A percentile compares a stretch with the other conserved stretches of the same genome.
These are phyloP conservation scores for Plicaturopsis crispa DNA, from an alignment of 768 basidiomycete genomes.

Conservation along the genomic window DNA sequence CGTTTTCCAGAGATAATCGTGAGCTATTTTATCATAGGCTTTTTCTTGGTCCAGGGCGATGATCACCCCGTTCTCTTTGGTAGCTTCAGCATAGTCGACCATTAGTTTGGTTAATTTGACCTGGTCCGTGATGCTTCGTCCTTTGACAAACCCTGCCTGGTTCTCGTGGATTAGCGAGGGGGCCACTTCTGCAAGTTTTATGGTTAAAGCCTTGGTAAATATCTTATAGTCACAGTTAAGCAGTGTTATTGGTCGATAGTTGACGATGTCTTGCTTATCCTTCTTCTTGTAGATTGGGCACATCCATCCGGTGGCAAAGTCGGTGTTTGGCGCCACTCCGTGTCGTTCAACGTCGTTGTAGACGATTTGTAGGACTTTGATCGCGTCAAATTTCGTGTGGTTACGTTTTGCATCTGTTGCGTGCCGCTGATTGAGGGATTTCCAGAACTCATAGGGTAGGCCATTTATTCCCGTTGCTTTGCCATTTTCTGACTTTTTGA, in stretches of 20 bases:
- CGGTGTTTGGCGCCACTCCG: background rate
- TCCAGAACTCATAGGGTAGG: slow-evolving; percentile 15
- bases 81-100: background rate
- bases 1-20: slow-evolving; percentile 1
- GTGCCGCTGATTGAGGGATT: background rate
- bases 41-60: slow-evolving; percentile 11
- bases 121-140: slow-evolving; percentile 13
- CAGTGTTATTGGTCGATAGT: slow-evolving; percentile 15
- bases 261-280: slow-evolving; percentile 9
- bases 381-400: slow-evolving; percentile 1
- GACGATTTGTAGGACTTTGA: background rate
- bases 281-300: slow-evolving; percentile 24
- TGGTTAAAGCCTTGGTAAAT: slow-evolving; percentile 15
- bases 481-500: background rate
- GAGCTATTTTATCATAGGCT: slow-evolving; percentile 12
- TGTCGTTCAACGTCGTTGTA: slow-evolving; percentile 12
- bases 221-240: slow-evolving; percentile 26
- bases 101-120: background rate
- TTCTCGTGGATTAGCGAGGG: slow-evolving; percentile 12
- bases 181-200: slow-evolving; percentile 8
- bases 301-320: slow-evolving; percentile 16
- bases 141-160: slow-evolving; percentile 20
- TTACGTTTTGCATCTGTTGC: background rate
- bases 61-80: background rate
- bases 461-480: slow-evolving; percentile 9